Conservation (phyloP, 768 basidiomycete genomes). For the Hortiboletus campestris region DNA sequence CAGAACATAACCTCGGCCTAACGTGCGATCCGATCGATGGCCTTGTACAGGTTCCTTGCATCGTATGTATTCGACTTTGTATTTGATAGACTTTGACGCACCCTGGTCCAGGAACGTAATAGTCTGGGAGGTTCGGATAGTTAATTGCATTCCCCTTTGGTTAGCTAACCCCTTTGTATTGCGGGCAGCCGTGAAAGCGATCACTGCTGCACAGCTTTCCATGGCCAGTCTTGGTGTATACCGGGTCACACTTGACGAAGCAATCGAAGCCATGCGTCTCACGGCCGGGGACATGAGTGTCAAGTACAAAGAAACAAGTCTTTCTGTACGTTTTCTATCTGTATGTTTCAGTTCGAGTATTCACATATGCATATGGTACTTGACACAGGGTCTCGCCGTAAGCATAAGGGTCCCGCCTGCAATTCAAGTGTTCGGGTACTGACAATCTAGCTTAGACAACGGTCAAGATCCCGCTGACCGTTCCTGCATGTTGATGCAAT, state of each 20-base stretch:
- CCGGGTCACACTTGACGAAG: slow-evolving; percentile 87
- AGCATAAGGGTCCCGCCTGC: slow-evolving; percentile 21
- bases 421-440: slow-evolving; percentile 5
- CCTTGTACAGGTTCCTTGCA: slow-evolving; percentile 93
- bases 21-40: slow-evolving; percentile 96
- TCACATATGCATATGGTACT: neutral
- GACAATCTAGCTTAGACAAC: slow-evolving; percentile 45
- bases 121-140: slow-evolving; percentile 67
- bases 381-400: slow-evolving; percentile 56
- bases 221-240: slow-evolving; percentile 90
- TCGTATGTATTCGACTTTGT: slow-evolving; percentile 45
- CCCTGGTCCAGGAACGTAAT: slow-evolving; percentile 63
- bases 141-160: neutral
- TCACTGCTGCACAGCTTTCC: slow-evolving; percentile 92
- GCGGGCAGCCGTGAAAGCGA: slow-evolving; percentile 77
- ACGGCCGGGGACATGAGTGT: slow-evolving; percentile 94
- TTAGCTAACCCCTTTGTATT: slow-evolving; percentile 6
- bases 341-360: neutral
- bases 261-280: slow-evolving; percentile 91
- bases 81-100: slow-evolving; percentile 1
- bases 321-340: slow-evolving; percentile 58
- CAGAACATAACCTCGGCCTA: slow-evolving; percentile 83
- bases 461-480: slow-evolving; percentile 81
- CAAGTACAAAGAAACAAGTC: slow-evolving; percentile 94
- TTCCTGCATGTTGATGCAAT: slow-evolving; percentile 67